Evolutionary conservation across 176 grass and related monocot genomes (phyloP).

Genomic region (Areca catechu): DNA sequence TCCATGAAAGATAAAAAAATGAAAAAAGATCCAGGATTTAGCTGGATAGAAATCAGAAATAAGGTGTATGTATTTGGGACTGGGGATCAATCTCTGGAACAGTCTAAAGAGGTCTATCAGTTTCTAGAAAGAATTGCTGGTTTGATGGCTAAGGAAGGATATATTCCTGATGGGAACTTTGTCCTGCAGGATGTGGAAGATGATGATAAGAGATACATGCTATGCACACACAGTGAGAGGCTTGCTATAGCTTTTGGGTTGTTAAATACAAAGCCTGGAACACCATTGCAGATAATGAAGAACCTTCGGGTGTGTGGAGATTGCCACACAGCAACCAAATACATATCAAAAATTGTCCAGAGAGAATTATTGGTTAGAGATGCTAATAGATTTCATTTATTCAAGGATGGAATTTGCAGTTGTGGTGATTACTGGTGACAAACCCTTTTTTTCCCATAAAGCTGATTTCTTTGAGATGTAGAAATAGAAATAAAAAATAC

Average conservation of each 20-base stretch:
- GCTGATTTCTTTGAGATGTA: too few relatives aligned
- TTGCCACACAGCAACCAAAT: conserved; percentile 10
- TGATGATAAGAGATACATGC: conserved; percentile 7
- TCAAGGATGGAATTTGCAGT: conserved; percentile 14
- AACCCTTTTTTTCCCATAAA: too few relatives aligned
- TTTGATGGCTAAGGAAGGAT: conserved; percentile 8
- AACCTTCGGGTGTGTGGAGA: conserved; percentile 15
- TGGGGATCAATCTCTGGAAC: background rate
- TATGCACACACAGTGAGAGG: conserved; percentile 11
- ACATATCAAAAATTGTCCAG: background rate
- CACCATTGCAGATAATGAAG: conserved; percentile 4
- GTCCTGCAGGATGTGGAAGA: conserved; percentile 14
- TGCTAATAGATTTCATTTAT: conserved; percentile 14
- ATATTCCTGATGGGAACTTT: conserved; percentile 8
- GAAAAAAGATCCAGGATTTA: conserved; percentile 17
- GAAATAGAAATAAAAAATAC: too few relatives aligned
- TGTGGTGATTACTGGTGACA: conserved; percentile 18
- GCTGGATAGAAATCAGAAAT: conserved; percentile 15
- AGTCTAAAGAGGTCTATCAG: background rate
- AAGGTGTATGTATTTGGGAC: conserved; percentile 4
- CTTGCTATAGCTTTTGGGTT: conserved; percentile 15
- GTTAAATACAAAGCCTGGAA: background rate
- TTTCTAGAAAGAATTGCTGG: conserved; percentile 2
- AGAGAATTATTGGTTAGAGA: conserved; percentile 10
- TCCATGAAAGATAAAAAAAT: background rate